Conservation (phyloP, 2,329 filamentous ascomycete genomes). For the Colletotrichum horii region DNA sequence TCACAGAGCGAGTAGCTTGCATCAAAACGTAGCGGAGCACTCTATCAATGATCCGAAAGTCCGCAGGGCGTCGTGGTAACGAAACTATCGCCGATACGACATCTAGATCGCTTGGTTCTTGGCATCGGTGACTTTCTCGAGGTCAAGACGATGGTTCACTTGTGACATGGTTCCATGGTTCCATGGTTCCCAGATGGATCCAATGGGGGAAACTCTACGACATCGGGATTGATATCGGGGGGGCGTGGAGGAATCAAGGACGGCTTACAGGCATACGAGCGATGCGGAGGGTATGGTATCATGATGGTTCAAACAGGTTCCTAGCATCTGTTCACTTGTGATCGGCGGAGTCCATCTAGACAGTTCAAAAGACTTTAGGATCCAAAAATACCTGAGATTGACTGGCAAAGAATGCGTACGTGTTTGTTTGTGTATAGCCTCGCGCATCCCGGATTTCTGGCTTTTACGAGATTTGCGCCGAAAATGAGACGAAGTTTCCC, state of each 20-base stretch:
- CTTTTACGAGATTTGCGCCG: not conserved
- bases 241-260: not conserved
- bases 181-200: not conserved
- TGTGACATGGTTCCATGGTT: not conserved
- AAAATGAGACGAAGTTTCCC: not conserved
- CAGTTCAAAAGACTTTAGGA: not conserved
- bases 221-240: not conserved
- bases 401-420: not conserved
- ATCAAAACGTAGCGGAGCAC: not conserved
- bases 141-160: not conserved
- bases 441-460: not conserved
- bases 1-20: not conserved
- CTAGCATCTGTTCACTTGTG: not conserved
- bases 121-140: not conserved
- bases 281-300: not conserved
- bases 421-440: not conserved
- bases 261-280: not conserved
- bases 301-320: not conserved
- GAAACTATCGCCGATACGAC: conserved; percentile 7
- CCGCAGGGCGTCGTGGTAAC: not conserved
- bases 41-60: not conserved
- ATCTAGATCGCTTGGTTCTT: not conserved
- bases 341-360: not conserved
- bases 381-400: not conserved
- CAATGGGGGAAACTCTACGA: not conserved